Evolutionary conservation across 2,329 filamentous ascomycete genomes (phyloP), one percentile per base, ranked within the genome.

Genomic region (Drechslera avenae): DNA sequence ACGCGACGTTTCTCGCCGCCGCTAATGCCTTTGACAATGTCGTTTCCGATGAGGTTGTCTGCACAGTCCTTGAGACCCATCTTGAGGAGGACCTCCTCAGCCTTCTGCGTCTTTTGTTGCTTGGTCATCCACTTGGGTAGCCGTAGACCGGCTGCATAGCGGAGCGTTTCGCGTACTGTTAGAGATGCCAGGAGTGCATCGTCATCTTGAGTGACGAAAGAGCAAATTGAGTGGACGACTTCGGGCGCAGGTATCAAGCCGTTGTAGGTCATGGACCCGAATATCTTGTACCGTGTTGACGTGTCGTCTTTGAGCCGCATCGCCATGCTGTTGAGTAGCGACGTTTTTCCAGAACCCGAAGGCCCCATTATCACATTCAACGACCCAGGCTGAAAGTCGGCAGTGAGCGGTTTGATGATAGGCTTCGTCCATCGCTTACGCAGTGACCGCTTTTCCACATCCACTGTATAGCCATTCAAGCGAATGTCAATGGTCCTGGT

Each of bases 351-450:
- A 37, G 84, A 87, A 0, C 89, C 89, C 0, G 87, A 90, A 0
- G 89, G 89, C 0, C 89, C 89, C 88, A 91, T 91, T 57, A 92
- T 89, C 18, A 91, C 81, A 56, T 91, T 91, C 12, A 92, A 67
- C 12, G 82, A 77, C 0, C 88, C 87, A 0, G 89, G 82, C 39
- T 83, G 79, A 58, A 92, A 91, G 0, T 81, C 83, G 0, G 87
- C 78, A 1, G 80, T 85, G 10, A 91, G 79, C 0, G 87, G 86
- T 46, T 86, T 81, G 12, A 92, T 74, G 9, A 92, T 91, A 0
- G 71, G 62, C 60, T 72, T 71, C 1, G 64, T 68, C 14, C 64
- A 84, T 60, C 78, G 80, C 7, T 83, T 82, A 1, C 75, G 73
- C 0, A 79, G 51, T 0, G 78, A 78, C 19, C 82, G 79, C 69